Evolutionary conservation across 306 rosid species (phyloP).

Genomic region (Trifolium subterraneum): DNA sequence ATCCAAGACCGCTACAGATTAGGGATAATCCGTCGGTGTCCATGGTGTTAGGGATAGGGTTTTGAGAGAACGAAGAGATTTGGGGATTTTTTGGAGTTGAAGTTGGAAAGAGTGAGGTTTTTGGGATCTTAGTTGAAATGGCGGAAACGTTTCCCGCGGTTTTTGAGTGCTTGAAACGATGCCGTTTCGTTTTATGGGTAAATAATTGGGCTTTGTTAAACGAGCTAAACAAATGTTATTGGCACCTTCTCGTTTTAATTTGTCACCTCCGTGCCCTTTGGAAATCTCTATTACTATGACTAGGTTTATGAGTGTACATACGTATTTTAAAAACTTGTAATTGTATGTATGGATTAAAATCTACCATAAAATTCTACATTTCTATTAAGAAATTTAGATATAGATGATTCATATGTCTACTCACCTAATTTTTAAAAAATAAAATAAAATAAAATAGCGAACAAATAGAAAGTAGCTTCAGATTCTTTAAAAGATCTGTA

Average conservation of each 20-base stretch:
- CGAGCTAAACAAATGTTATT: neutral
- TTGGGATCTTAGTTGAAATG: constrained; percentile 29
- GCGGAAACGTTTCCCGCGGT: constrained; percentile 37
- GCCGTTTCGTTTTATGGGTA: constrained; percentile 3
- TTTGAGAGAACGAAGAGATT: constrained; percentile 11
- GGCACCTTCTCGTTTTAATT: neutral
- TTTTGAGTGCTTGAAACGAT: constrained; percentile 2
- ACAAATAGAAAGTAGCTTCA: no score
- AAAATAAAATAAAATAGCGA: no score
- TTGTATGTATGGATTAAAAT: no score
- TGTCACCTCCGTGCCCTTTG: no score
- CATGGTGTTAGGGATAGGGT: constrained; percentile 43
- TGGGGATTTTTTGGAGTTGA: constrained; percentile 8
- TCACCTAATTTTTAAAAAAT: no score
- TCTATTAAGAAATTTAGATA: no score
- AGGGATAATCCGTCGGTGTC: constrained; percentile 77
- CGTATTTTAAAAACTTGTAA: no score
- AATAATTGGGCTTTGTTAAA: neutral
- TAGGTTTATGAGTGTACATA: no score
- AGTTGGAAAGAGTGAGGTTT: constrained; percentile 11
- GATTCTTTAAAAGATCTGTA: no score
- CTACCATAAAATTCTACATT: no score
- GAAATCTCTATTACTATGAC: no score
- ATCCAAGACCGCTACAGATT: constrained; percentile 79
- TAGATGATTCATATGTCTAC: no score